Evolutionary conservation across 2,329 filamentous ascomycete genomes (phyloP).

Genomic region (Elsinoe necatrix): DNA sequence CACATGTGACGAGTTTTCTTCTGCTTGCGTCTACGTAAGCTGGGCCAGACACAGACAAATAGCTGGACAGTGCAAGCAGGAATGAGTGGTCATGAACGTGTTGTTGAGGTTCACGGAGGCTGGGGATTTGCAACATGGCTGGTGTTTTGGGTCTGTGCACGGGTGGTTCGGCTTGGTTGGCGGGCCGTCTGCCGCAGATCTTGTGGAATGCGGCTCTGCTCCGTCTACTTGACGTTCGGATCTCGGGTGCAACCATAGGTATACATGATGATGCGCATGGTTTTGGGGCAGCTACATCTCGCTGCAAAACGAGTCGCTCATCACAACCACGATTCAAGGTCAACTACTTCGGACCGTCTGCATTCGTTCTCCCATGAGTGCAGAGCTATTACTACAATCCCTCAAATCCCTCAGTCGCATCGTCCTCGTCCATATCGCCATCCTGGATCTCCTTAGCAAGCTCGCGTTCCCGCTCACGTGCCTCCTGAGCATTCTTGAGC

Average conservation of each 20-base stretch:
- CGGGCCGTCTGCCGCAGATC: background rate
- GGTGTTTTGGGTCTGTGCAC: background rate
- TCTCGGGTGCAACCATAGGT: background rate
- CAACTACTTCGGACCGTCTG: background rate
- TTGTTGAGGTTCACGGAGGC: conserved; percentile 1
- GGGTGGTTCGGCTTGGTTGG: background rate
- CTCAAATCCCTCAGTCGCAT: conserved; percentile 83
- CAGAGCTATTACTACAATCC: conserved; percentile 58
- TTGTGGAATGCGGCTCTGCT: background rate
- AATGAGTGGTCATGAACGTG: background rate
- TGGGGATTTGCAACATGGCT: conserved; percentile 2
- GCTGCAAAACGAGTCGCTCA: too few relatives aligned
- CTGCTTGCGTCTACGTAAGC: conserved; percentile 8
- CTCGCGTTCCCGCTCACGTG: conserved; percentile 90
- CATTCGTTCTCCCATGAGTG: background rate
- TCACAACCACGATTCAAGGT: background rate
- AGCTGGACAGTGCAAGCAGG: background rate
- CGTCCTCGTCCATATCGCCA: conserved; percentile 92
- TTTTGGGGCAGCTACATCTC: too few relatives aligned
- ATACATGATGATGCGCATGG: too few relatives aligned
- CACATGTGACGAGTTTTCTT: conserved; percentile 8
- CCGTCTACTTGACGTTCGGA: background rate
- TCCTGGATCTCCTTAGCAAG: conserved; percentile 99
- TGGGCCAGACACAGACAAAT: background rate
- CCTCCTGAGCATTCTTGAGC: conserved; percentile 96